These are phyloP conservation scores for Arachis stenosperma DNA, from an alignment of 306 rosid species.

Conservation along the genomic window DNA sequence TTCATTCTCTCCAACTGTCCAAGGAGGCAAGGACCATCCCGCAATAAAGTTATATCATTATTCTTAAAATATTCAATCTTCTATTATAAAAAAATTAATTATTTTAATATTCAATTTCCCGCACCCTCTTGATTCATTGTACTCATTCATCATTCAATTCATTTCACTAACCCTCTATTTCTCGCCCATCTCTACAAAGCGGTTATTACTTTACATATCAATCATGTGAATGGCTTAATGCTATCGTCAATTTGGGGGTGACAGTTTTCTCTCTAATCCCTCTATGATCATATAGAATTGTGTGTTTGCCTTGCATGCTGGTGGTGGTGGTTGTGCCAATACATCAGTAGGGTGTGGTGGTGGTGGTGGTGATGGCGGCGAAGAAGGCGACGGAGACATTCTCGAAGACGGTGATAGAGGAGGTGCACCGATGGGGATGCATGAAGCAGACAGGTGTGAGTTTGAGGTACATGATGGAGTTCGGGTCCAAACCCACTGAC, in stretches of 20 bases:
- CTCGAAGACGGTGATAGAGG: constrained; percentile 68
- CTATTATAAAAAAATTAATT: background rate
- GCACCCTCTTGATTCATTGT: too few relatives aligned
- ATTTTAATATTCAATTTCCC: too few relatives aligned
- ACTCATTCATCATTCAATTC: too few relatives aligned
- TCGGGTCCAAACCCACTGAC: constrained; percentile 61
- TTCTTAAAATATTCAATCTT: background rate
- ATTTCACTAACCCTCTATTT: background rate
- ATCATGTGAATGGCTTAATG: too few relatives aligned
- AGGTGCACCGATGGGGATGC: constrained; percentile 82
- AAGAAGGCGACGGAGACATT: constrained; percentile 65
- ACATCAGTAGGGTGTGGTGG: background rate
- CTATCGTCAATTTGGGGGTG: background rate
- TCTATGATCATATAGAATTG: constrained; percentile 20
- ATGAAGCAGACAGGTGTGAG: constrained; percentile 85
- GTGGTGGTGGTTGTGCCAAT: background rate
- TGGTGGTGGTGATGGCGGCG: constrained; percentile 57
- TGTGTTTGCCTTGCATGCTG: constrained; percentile 42
- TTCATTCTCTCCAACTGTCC: too few relatives aligned
- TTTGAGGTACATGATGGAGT: constrained; percentile 88
- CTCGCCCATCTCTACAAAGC: background rate
- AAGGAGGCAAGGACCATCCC: background rate
- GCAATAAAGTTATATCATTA: background rate
- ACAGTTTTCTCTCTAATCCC: background rate
- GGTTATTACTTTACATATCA: too few relatives aligned